These are phyloP conservation scores for Globisporangium cederbergense DNA, from an alignment of 352 stramenopile species.

Conservation along the genomic window DNA sequence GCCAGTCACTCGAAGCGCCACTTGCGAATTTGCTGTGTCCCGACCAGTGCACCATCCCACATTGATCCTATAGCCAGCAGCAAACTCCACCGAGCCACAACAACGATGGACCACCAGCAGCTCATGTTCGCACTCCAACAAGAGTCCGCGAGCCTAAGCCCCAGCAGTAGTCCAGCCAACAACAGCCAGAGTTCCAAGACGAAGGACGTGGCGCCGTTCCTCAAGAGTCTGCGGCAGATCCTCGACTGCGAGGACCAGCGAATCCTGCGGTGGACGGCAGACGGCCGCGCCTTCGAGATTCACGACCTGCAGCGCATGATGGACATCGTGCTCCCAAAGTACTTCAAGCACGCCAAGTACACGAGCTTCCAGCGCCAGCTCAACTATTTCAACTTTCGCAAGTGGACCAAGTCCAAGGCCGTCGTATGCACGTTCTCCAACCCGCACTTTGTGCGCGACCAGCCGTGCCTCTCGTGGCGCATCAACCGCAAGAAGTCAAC, in stretches of 20 bases:
- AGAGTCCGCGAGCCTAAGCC: not conserved
- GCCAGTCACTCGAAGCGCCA: not conserved
- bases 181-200: not conserved
- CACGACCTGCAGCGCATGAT: constrained; percentile 67
- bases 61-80: no score
- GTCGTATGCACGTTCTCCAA: constrained; percentile 72
- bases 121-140: not conserved
- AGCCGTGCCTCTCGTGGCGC: constrained; percentile 47
- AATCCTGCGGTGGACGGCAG: constrained; percentile 51
- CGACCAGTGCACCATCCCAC: no score
- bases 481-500: constrained; percentile 64
- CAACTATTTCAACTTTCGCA: constrained; percentile 80
- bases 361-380: constrained; percentile 88
- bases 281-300: constrained; percentile 65
- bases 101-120: constrained; percentile 2
- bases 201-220: constrained; percentile 70
- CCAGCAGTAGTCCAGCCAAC: not conserved
- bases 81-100: not conserved
- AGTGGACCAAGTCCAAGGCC: constrained; percentile 82
- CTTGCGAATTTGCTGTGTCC: constrained; percentile 9
- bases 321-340: constrained; percentile 65
- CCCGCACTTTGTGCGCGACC: constrained; percentile 53
- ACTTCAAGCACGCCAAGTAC: constrained; percentile 87
- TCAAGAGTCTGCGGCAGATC: constrained; percentile 60
- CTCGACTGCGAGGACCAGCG: constrained; percentile 41